These are phyloP conservation scores for Coprinellus aureogranulatus DNA, from an alignment of 768 basidiomycete genomes.

Conservation along the genomic window DNA sequence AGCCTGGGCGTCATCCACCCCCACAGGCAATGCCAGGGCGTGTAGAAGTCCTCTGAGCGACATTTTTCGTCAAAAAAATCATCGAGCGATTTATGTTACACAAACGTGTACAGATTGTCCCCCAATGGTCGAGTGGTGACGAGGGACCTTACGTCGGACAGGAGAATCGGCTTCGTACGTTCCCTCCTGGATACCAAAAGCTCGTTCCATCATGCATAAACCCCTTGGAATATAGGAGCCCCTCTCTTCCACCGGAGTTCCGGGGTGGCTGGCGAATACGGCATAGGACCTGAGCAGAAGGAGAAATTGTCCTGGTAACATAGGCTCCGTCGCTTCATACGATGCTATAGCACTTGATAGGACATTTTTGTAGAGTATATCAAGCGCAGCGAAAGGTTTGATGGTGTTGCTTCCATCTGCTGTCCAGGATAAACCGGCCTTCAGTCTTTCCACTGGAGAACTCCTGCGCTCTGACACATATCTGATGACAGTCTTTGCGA, in stretches of 20 bases:
- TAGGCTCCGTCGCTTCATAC: background rate
- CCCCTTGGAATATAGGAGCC: background rate
- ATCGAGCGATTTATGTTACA: background rate
- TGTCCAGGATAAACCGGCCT: background rate
- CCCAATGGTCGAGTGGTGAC: background rate
- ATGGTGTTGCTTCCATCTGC: background rate
- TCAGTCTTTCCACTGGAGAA: background rate
- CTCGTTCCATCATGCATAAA: background rate
- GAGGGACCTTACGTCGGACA: background rate
- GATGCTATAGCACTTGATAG: background rate
- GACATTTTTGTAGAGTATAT: conserved; percentile 5
- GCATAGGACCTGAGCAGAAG: background rate
- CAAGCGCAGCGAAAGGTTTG: conserved; percentile 5
- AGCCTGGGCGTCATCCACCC: too few species aligned
- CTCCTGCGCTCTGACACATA: conserved; percentile 13
- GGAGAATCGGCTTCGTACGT: background rate
- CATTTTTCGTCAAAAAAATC: background rate
- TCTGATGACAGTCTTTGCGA: conserved; percentile 8
- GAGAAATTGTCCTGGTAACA: background rate
- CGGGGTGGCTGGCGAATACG: background rate
- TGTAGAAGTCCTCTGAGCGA: background rate
- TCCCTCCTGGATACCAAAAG: background rate
- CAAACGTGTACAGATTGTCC: background rate
- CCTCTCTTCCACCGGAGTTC: background rate
- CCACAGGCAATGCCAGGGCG: too few species aligned